These are phyloP conservation scores for Russula compacta DNA, from an alignment of 768 basidiomycete species.

Conservation along the genomic window DNA sequence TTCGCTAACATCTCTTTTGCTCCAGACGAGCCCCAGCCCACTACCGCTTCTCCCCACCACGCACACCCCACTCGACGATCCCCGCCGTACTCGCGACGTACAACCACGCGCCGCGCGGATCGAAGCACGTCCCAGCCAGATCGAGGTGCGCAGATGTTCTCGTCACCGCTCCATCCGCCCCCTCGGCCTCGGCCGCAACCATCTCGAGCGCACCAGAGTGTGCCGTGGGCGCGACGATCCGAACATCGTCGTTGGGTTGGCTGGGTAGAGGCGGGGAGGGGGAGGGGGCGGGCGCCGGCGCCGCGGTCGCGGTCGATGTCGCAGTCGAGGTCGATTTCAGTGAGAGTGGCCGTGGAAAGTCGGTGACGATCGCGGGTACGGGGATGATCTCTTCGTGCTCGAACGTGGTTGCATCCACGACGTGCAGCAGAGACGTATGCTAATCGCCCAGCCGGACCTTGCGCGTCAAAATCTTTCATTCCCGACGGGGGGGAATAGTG, in stretches of 20 bases:
- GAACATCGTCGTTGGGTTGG: not conserved
- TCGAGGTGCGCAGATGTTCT: slow-evolving; percentile 34
- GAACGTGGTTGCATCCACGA: slow-evolving; percentile 83
- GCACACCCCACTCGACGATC: slow-evolving; percentile 70
- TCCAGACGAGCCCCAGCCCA: slow-evolving; percentile 43
- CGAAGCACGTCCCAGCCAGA: slow-evolving; percentile 66
- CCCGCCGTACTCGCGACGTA: slow-evolving; percentile 60
- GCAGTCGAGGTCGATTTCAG: slow-evolving; percentile 13
- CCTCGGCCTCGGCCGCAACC: not conserved
- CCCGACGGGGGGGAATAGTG: not conserved
- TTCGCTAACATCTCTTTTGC: no score
- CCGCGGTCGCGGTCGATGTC: not conserved
- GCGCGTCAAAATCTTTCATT: not conserved
- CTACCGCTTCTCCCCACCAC: slow-evolving; percentile 66
- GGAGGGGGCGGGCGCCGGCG: no score
- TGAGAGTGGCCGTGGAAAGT: slow-evolving; percentile 16
- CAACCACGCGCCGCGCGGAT: slow-evolving; percentile 55
- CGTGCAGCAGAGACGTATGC: slow-evolving; percentile 77
- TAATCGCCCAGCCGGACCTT: slow-evolving; percentile 24
- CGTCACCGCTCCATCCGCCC: not conserved
- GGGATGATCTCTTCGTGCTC: slow-evolving; percentile 65
- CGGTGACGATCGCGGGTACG: slow-evolving; percentile 36
- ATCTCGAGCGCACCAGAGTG: not conserved
- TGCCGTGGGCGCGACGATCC: not conserved
- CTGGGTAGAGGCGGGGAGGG: not conserved